Evolutionary conservation across 768 basidiomycete genomes (phyloP).

Genomic region (Termitomyces titanicus): DNA sequence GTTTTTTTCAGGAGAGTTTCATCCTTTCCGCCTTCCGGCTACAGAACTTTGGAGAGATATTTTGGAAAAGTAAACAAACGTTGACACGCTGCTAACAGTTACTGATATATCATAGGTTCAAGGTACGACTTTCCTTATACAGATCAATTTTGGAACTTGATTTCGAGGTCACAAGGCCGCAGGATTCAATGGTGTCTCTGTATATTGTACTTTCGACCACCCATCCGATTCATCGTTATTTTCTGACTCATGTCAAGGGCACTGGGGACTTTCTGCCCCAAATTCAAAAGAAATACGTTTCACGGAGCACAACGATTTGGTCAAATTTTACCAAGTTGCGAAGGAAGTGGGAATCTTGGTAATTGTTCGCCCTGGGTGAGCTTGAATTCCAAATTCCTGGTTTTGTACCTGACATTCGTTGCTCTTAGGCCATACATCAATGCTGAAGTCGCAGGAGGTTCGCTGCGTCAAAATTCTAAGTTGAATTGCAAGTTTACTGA

Average conservation of each 20-base stretch:
- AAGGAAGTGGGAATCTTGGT: conserved; percentile 59
- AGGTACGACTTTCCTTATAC: conserved; percentile 3
- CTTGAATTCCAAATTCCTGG: background rate
- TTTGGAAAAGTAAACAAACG: conserved; percentile 43
- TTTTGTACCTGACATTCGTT: background rate
- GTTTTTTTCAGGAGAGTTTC: conserved; percentile 66
- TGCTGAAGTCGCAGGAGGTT: conserved; percentile 66
- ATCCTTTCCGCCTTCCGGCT: conserved; percentile 63
- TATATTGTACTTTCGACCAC: conserved; percentile 46
- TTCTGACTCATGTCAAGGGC: conserved; percentile 31
- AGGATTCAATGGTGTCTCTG: conserved; percentile 62
- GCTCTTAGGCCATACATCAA: conserved; percentile 50
- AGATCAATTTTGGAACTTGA: background rate
- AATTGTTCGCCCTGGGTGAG: conserved; percentile 63
- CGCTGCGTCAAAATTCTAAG: conserved; percentile 15
- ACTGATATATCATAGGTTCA: conserved; percentile 13
- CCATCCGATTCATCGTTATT: conserved; percentile 18
- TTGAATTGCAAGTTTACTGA: background rate
- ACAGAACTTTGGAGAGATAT: conserved; percentile 67
- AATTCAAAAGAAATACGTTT: conserved; percentile 56
- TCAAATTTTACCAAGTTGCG: conserved; percentile 57
- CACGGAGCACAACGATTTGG: conserved; percentile 53
- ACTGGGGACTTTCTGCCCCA: conserved; percentile 65
- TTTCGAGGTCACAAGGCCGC: conserved; percentile 37
- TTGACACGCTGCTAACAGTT: background rate